These are phyloP conservation scores for Flaveria bidentis DNA, from an alignment of 129 eudicot genomes.

Conservation along the genomic window DNA sequence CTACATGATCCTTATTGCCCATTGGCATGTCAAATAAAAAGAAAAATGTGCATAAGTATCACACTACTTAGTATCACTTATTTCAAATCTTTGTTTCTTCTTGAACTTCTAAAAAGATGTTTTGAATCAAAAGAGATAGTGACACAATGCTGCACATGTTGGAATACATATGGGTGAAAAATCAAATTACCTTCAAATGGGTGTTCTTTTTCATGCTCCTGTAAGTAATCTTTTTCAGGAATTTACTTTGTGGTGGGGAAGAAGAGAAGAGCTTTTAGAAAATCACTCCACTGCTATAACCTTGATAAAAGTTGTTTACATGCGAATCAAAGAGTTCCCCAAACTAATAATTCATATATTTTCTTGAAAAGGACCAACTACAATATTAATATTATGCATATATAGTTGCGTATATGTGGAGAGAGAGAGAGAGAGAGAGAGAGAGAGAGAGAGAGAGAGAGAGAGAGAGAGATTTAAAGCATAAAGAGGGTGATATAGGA, in stretches of 20 bases:
- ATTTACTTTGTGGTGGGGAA: constrained; percentile 19
- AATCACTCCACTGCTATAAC: neutral
- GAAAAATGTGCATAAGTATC: neutral
- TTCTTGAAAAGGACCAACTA: neutral
- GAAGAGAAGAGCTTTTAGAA: neutral
- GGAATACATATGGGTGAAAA: neutral
- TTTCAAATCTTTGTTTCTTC: neutral
- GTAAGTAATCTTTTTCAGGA: constrained; percentile 6
- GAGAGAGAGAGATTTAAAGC: neutral
- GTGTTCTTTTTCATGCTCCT: constrained; percentile 8
- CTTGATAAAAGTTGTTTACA: neutral
- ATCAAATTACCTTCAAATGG: constrained; percentile 9
- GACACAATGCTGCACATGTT: constrained; percentile 8
- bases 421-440: neutral
- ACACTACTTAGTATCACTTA: neutral
- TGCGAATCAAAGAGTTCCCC: neutral
- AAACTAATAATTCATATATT: neutral
- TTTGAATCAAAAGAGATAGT: constrained; percentile 3
- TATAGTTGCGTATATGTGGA: neutral
- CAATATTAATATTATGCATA: neutral
- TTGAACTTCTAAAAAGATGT: constrained; percentile 7
- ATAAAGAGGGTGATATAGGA: neutral
- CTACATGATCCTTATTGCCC: too few relatives aligned
- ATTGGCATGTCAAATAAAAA: neutral
- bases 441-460: too few relatives aligned